These are phyloP conservation scores for Crithidia thermophila DNA, from an alignment of 208 protist genomes.

Conservation along the genomic window DNA sequence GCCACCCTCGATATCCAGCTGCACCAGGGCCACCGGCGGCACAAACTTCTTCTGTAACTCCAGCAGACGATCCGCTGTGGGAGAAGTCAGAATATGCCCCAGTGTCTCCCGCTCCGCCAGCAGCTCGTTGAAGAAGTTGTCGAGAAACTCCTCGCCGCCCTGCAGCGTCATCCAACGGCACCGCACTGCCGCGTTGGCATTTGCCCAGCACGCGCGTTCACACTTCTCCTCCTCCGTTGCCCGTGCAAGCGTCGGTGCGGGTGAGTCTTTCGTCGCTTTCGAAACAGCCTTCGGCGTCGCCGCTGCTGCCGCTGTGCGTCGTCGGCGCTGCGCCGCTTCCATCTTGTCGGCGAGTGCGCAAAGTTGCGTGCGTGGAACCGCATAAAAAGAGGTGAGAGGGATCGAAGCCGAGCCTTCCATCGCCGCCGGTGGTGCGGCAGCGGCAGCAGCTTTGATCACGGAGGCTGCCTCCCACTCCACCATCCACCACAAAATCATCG, in stretches of 20 bases:
- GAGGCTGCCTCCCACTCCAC: conserved; percentile 36
- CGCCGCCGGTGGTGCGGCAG: not conserved
- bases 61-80: not conserved
- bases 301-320: not conserved
- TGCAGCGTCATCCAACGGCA: conserved; percentile 23
- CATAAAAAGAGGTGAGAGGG: not conserved
- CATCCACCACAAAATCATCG: conserved; percentile 57
- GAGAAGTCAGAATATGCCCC: not conserved
- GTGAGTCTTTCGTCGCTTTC: not conserved
- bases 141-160: conserved; percentile 21
- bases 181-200: conserved; percentile 8
- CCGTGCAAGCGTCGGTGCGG: not conserved
- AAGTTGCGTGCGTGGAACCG: not conserved
- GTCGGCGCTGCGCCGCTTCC: not conserved
- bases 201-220: conserved; percentile 17
- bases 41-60: not conserved
- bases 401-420: too few species aligned
- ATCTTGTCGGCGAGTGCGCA: not conserved
- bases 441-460: not conserved
- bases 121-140: not conserved
- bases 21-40: not conserved
- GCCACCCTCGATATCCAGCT: conserved; percentile 1
- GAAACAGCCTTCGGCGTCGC: not conserved
- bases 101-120: conserved; percentile 9
- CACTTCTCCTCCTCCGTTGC: not conserved